These are phyloP conservation scores for Xylariaceae sp. DNA, from an alignment of 2,329 filamentous ascomycete species.

Conservation along the genomic window DNA sequence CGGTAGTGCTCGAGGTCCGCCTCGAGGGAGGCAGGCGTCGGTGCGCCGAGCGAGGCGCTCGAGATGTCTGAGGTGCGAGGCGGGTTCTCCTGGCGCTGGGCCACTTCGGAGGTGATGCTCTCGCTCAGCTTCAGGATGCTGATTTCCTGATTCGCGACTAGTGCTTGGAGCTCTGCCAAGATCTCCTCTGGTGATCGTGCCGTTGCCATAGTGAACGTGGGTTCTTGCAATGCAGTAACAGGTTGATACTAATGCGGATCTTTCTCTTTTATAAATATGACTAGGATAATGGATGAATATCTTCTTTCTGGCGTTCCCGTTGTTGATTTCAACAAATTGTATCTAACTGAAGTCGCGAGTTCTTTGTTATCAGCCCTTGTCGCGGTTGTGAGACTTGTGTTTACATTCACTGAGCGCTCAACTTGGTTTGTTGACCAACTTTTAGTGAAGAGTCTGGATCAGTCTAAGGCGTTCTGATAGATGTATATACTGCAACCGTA, in stretches of 20 bases:
- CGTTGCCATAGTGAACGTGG: conserved; percentile 22
- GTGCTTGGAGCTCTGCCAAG: conserved; percentile 45
- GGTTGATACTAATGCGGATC: neutral
- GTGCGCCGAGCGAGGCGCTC: conserved; percentile 56
- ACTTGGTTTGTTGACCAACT: neutral
- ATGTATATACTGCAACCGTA: neutral
- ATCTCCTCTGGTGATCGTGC: conserved; percentile 36
- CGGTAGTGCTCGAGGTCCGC: conserved; percentile 87
- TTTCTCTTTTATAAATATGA: neutral
- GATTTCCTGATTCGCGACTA: conserved; percentile 57
- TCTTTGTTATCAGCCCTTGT: neutral
- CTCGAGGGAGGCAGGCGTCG: conserved; percentile 70
- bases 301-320: neutral
- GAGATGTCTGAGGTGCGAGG: conserved; percentile 70
- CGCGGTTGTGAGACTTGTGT: neutral
- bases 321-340: neutral
- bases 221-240: neutral
- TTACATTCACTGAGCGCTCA: neutral
- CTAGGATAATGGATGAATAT: neutral
- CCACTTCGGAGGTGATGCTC: conserved; percentile 56
- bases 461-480: neutral
- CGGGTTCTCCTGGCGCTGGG: conserved; percentile 35
- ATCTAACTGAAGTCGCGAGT: neutral
- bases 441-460: neutral
- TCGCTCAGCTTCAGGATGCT: conserved; percentile 74